Evolutionary conservation across 1,284 basidiomycete genomes (phyloP), one percentile per base, ranked within the genome.

Genomic region (Erythrobasidium hasegawianum): DNA sequence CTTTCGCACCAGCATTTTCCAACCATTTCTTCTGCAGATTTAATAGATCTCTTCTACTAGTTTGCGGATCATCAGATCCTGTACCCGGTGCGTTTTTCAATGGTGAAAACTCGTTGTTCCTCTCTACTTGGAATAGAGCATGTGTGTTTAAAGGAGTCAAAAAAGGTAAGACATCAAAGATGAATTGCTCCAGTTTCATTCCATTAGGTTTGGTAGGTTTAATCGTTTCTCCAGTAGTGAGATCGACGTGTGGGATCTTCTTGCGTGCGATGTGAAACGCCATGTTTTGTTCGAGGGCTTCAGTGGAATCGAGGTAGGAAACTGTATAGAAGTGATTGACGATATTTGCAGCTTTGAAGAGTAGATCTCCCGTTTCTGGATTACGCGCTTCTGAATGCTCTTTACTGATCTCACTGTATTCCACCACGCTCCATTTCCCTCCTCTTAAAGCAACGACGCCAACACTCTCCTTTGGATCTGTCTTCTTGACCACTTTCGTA

Each of bases 161-260:
- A 80, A 86, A 93, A 5, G 96, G 95, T 82, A 99, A 97, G 56
- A 99, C 96, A 79, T 99, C 95, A 75, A 98, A 99, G 57, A 99
- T 89, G 79, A 98, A 99, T 79, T 97, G 82, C 79, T 99, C 96
- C 71, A 99, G 85, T 80, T 99, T 99, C 90, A 98, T 96, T 66
- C 96, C 96, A 78, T 98, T 98, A 18, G 92, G 90, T 75, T 86
- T 86, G 64, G 79, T 79, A 4, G 95, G 94, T 77, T 93, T 95
- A 76, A 92, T 78, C 1, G 76, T 54, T 58, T 79, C 74, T 38
- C 88, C 90, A 4, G 83, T 83, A 53, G 82, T 77, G 55, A 89
- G 75, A 75, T 90, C 86, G 70, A 95, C 81, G 72, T 88, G 84
- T 16, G 92, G 84, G 73, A 98, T 98, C 83, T 98, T 98, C 81